These are phyloP conservation scores for Diaporthe ilicicola DNA, from an alignment of 2,329 filamentous ascomycete genomes.

Conservation along the genomic window DNA sequence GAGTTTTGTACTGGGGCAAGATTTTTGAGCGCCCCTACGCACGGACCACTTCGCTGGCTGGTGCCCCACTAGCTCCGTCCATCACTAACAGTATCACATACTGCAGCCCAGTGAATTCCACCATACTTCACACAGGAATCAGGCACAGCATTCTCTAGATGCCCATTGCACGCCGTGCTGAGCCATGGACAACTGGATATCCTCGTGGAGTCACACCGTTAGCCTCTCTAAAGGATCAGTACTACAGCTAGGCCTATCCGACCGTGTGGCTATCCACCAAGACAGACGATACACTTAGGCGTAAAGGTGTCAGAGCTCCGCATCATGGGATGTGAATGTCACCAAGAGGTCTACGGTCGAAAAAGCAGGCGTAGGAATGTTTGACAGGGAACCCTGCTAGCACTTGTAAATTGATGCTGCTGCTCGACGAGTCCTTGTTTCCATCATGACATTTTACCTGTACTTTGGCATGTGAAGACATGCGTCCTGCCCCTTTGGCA, in stretches of 20 bases:
- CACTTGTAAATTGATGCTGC: too few species aligned
- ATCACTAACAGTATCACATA: constrained; percentile 6
- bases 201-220: not conserved
- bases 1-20: constrained; percentile 30
- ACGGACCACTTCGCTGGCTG: constrained; percentile 15
- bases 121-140: not conserved
- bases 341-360: not conserved
- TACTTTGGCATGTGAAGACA: too few species aligned
- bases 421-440: too few species aligned
- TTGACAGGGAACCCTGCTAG: too few species aligned
- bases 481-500: too few species aligned
- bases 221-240: not conserved
- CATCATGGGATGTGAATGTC: not conserved
- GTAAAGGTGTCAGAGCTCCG: not conserved
- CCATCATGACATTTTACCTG: too few species aligned
- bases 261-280: not conserved
- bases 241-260: not conserved
- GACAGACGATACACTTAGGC: not conserved
- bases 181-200: not conserved
- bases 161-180: not conserved
- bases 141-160: not conserved
- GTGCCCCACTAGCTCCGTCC: constrained; percentile 9
- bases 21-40: constrained; percentile 27
- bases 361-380: too few species aligned
- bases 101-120: not conserved